A percentile compares a stretch with the other conserved stretches of the same genome.
Conservation (phyloP, 2,329 filamentous ascomycete genomes). For the Myriangium duriaei region DNA sequence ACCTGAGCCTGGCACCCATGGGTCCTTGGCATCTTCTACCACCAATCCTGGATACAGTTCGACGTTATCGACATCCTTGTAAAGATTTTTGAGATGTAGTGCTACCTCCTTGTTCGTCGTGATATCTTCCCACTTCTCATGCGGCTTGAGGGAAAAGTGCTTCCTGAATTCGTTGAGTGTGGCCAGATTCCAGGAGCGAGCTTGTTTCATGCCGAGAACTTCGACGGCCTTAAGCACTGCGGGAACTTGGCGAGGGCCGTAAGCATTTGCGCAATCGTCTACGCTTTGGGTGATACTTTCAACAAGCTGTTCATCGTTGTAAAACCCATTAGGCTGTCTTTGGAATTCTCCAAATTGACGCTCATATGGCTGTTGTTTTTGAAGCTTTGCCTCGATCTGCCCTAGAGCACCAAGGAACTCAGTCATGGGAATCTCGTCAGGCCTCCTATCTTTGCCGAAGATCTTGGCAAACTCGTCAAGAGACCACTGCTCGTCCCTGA, state of each 20-base stretch:
- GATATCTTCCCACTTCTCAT: constrained; percentile 47
- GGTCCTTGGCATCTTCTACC: constrained; percentile 44
- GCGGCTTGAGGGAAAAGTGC: constrained; percentile 47
- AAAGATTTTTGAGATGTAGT: constrained; percentile 44
- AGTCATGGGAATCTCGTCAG: constrained; percentile 14
- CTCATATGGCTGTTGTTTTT: constrained; percentile 18
- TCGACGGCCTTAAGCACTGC: constrained; percentile 48
- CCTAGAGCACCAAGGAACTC: constrained; percentile 21
- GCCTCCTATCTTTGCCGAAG: constrained; percentile 15
- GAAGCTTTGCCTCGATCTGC: constrained; percentile 18
- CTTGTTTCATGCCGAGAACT: constrained; percentile 49
- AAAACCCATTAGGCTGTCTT: constrained; percentile 34
- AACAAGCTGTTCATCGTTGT: constrained; percentile 46
- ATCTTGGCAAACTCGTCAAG: constrained; percentile 26
- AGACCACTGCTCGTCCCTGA: constrained; percentile 35
- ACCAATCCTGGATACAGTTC: constrained; percentile 59
- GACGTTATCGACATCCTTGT: constrained; percentile 52
- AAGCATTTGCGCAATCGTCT: constrained; percentile 47
- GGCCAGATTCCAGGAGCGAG: constrained; percentile 48
- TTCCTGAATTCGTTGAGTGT: constrained; percentile 53
- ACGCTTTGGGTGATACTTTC: constrained; percentile 45
- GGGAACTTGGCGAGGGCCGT: constrained; percentile 48
- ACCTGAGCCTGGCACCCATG: constrained; percentile 40
- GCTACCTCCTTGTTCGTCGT: constrained; percentile 45
- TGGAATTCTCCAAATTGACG: constrained; percentile 23